Evolutionary conservation across 2,329 filamentous ascomycete species (phyloP).

Genomic region (Niveomyces coronatus): DNA sequence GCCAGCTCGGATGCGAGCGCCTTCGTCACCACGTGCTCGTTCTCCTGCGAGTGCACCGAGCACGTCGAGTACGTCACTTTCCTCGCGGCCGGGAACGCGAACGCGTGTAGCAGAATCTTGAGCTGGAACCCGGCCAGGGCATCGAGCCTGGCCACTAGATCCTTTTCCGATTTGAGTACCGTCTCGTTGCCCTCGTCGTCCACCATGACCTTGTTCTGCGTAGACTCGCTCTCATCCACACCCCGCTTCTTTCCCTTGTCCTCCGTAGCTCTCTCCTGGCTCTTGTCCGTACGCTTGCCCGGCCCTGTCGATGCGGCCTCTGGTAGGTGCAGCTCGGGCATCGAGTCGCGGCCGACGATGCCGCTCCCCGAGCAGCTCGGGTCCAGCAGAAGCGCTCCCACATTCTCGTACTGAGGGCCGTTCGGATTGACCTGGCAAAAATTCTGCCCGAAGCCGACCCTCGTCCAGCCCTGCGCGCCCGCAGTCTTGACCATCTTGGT

Average conservation of each 20-base stretch:
- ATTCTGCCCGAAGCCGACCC: slow-evolving; percentile 64
- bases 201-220: slow-evolving; percentile 29
- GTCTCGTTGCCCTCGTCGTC: slow-evolving; percentile 51
- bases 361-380: slow-evolving; percentile 94
- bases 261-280: slow-evolving; percentile 10
- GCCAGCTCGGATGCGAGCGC: slow-evolving; percentile 62
- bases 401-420: slow-evolving; percentile 50
- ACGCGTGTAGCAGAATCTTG: slow-evolving; percentile 70
- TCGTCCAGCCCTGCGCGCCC: slow-evolving; percentile 55
- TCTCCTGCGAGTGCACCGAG: slow-evolving; percentile 78
- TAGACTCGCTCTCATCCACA: slow-evolving; percentile 24
- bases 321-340: slow-evolving; percentile 55
- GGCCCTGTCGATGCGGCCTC: slow-evolving; percentile 16
- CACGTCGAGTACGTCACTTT: slow-evolving; percentile 91
- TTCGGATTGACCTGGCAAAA: slow-evolving; percentile 67
- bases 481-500: slow-evolving; percentile 76
- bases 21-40: slow-evolving; percentile 71
- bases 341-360: slow-evolving; percentile 80
- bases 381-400: slow-evolving; percentile 77
- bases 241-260: slow-evolving; percentile 32
- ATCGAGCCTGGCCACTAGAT: slow-evolving; percentile 53
- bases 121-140: slow-evolving; percentile 76
- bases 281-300: slow-evolving; percentile 11
- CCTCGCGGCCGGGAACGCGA: slow-evolving; percentile 64
- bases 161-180: slow-evolving; percentile 40